Evolutionary conservation across 2,329 filamentous ascomycete species (phyloP).

Genomic region (Ceratocystis papillata): DNA sequence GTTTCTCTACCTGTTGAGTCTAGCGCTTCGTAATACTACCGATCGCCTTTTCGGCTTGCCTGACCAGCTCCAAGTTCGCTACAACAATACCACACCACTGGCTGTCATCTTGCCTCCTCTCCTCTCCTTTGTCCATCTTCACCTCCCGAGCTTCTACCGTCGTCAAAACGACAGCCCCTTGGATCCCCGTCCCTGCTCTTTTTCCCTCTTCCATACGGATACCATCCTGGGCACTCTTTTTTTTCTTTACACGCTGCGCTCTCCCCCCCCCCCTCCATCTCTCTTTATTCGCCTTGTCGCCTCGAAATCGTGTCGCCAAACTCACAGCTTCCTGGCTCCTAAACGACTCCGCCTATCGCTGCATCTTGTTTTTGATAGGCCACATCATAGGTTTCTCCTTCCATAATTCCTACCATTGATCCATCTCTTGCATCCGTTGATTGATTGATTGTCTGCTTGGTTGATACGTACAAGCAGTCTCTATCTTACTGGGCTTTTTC

Average conservation of each 20-base stretch:
- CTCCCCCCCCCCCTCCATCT: neutral
- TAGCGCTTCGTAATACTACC: neutral
- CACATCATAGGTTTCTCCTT: neutral
- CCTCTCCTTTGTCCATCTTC: neutral
- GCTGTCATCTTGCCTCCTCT: neutral
- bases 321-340: neutral
- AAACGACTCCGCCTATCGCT: neutral
- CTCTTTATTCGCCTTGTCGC: neutral
- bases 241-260: neutral
- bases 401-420: neutral
- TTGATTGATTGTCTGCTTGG: neutral
- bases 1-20: neutral
- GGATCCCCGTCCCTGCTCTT: no score
- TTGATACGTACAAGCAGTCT: neutral
- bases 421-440: neutral
- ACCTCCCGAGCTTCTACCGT: neutral
- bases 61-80: neutral
- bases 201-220: no score
- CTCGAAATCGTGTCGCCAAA: neutral
- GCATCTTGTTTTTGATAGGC: neutral
- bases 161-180: neutral
- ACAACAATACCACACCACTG: neutral
- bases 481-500: neutral
- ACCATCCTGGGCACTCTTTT: neutral
- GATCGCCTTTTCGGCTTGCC: no score